Base-by-base conservation (phyloP, 208 protist genomes). In the Crithidia mellificae region DNA sequence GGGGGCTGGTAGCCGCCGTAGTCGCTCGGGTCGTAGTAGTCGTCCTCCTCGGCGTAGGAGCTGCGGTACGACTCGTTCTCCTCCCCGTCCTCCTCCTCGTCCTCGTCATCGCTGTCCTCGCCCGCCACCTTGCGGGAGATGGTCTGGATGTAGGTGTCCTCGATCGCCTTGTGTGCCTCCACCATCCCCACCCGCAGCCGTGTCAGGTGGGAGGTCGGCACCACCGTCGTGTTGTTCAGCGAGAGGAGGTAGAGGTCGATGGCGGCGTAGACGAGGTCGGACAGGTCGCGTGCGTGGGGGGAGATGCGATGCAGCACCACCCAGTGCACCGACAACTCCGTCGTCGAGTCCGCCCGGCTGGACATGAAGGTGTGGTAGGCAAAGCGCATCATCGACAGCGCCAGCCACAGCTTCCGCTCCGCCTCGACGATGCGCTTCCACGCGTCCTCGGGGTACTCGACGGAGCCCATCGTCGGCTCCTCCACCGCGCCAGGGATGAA, bases 291-390 rank as follows among this genome's bases (percentile, higher is more conserved):
- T 14, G 88, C 83, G 69, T 90, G 74, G 2, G 86, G 85, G 19
- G 88, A 80, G 57, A 96, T 96, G 67, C 88, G 91, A 34, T 92
- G 85, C 47, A 96, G 78, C 56, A 94, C 85, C 29, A 96, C 91
- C 91, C 91, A 96, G 77, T 96, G 91, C 39, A 96, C 86, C 29
- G 84, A 92, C 25, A 93, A 55, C 49, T 85, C 85, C 14, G 68
- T 73, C 30, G 54, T 69, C 24, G 73, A 32, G 76, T 85, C 84
- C 19, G 81, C 80, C 44, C 84, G 72, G 54, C 85, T 93, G 43
- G 88, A 88, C 88, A 94, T 94, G 71, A 96, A 96, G 27, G 77
- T 87, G 50, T 79, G 74, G 68, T 94, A 96, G 32, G 91, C 91
- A 55, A 84, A 93, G 19, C 85, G 74, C 91, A 96, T 93, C 86